Evolutionary conservation across 768 basidiomycete species (phyloP).

Genomic region (Lactifluus piperatus): DNA sequence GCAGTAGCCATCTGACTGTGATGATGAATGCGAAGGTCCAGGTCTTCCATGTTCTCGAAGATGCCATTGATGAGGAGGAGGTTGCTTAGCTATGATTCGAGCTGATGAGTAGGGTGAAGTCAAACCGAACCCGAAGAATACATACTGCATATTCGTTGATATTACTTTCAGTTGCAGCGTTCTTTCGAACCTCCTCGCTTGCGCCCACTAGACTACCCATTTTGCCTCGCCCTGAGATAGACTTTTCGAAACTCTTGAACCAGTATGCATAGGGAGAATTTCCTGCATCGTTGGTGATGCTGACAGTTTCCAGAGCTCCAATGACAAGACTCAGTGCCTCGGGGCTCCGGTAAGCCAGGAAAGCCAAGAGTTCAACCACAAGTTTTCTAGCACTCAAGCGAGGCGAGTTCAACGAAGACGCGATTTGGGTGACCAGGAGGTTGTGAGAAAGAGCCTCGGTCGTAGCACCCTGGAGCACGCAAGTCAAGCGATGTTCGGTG

Average conservation of each 20-base stretch:
- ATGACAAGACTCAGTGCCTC: conserved; percentile 61
- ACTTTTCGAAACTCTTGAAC: conserved; percentile 75
- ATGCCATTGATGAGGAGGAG: conserved; percentile 65
- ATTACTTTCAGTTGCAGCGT: conserved; percentile 53
- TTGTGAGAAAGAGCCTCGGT: conserved; percentile 67
- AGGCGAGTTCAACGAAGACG: conserved; percentile 75
- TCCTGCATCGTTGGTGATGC: conserved; percentile 49
- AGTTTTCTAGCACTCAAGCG: conserved; percentile 70
- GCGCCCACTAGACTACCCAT: conserved; percentile 96
- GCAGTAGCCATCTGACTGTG: conserved; percentile 86
- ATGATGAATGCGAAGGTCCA: conserved; percentile 79
- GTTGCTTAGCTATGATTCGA: conserved; percentile 47
- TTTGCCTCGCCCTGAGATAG: conserved; percentile 76
- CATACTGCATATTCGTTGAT: conserved; percentile 84
- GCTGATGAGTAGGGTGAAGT: background rate
- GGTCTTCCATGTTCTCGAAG: conserved; percentile 56
- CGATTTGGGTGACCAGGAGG: conserved; percentile 68
- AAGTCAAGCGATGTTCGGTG: conserved; percentile 6
- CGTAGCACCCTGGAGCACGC: conserved; percentile 35
- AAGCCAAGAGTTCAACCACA: conserved; percentile 71
- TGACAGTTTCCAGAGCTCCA: conserved; percentile 65
- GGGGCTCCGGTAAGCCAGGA: conserved; percentile 56
- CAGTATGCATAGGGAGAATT: conserved; percentile 71
- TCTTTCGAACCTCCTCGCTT: conserved; percentile 77
- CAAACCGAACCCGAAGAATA: conserved; percentile 5